Evolutionary conservation across 192 early-diverging fungal genomes (phyloP), one percentile per base, ranked within the genome.

Genomic region (Piromyces sp.): DNA sequence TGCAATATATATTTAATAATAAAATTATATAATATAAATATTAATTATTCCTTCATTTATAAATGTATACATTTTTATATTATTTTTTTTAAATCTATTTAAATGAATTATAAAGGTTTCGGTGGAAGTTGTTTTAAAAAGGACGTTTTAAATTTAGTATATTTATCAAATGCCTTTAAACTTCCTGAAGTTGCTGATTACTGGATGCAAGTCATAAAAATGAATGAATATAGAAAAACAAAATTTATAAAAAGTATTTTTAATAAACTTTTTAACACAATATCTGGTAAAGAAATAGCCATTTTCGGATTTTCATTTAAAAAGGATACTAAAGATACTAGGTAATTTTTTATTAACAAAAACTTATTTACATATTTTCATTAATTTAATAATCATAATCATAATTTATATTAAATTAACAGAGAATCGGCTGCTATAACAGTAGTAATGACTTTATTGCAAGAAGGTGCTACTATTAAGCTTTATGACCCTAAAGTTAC

Each of bases 71-170:
- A n/a, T n/a, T n/a, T n/a, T n/a, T n/a, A n/a, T n/a, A n/a, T n/a
- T n/a, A n/a, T n/a, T n/a, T n/a, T n/a, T n/a, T n/a, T n/a, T n/a
- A n/a, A n/a, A n/a, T n/a, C n/a, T n/a, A n/a, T n/a, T n/a, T n/a
- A n/a, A n/a, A n/a, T n/a, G n/a, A n/a, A n/a, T 81, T 13, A 58
- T 12, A 15, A 38, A 82, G 82, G 42, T 28, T 98, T 98, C 84
- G 96, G 96, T 84, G 96, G 96, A 29, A 93, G 92, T 42, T 98
- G 96, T 86, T 96, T 98, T 88, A 94, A 96, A 86, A 98, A 98
- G 85, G 96, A 98, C 85, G 93, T 98, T 79, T 87, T 93, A 79
- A 96, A 96, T 88, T 87, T 98, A 80, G 93, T 96, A 28, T 98
- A 95, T 87, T 89, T 98, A 80, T 91, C 92, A 78, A 89, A 93